Base-by-base conservation (phyloP, 495 filamentous ascomycete species). In the Terfezia claveryi region DNA sequence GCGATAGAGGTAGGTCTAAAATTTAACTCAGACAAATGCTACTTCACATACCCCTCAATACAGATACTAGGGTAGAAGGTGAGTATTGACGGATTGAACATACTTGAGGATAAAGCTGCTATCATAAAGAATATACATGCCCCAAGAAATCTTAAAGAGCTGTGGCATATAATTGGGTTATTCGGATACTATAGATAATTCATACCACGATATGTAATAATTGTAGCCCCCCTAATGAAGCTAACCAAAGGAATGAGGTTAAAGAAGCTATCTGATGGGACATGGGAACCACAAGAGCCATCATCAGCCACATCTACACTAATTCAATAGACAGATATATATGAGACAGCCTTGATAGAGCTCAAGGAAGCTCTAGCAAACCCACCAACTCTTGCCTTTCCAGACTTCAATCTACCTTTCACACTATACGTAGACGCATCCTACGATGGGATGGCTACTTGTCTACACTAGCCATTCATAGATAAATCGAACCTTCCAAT, bases 141-240 rank as follows among this genome's bases (percentile, higher is more conserved):
- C 12, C 55, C 49, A 0, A 32, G 0, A 2, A 56, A 27, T 2
- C 4, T 56, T 8, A 46, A 46, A 2, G 55, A 52, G 8, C 2
- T 56, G 9, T 46, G 50, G 11, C 50, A 46, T 4, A 5, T 56
- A 6, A 32, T 56, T 0, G 55, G 55, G 2, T 38, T 56, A 50
- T 56, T 56, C 49, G 23, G 49, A 20, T 56, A 56, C 36, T 56
- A 56, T 32, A 0, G 49, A 9, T 36, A 52, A 23, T 56, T 56
- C 23, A 56, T 56, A 4, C 6, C 6, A 41, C 37, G 50, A 36
- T 56, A 51, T 16, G 10, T 50, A 2, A 56, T 49, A 17, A 56
- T 56, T n/a, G 55, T 50, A 1, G 17, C 17, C 3, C 55, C 36
- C 0, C 36, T 56, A 0, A 51, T 38, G 14, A 37, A 37, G 0